A percentile compares a stretch with the other conserved stretches of the same genome.
These are phyloP conservation scores for Ogataea henricii DNA, from an alignment of 805 yeast species.

Conservation along the genomic window DNA sequence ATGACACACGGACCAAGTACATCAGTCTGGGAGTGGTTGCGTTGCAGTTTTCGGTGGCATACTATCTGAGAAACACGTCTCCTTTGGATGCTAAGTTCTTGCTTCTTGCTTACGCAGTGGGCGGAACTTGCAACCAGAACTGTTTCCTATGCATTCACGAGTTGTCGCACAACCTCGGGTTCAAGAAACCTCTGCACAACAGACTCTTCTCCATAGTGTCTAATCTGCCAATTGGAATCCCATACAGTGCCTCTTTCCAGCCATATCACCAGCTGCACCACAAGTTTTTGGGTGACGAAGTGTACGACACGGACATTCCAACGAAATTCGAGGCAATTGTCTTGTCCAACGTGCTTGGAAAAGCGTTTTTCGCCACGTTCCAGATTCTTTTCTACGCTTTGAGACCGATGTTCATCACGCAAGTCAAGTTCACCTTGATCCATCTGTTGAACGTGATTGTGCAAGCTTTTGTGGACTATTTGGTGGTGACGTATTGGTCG, in stretches of 20 bases:
- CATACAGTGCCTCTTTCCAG: constrained; percentile 84
- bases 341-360: constrained; percentile 77
- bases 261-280: constrained; percentile 93
- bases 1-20: constrained; percentile 84
- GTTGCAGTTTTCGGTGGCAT: constrained; percentile 69
- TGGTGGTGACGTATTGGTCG: constrained; percentile 65
- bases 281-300: constrained; percentile 83
- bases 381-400: constrained; percentile 88
- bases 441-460: constrained; percentile 68
- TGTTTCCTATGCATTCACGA: constrained; percentile 88
- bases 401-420: constrained; percentile 85
- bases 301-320: constrained; percentile 85
- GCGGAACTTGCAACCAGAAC: constrained; percentile 86
- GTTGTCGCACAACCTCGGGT: constrained; percentile 79
- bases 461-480: constrained; percentile 60
- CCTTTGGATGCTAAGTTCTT: constrained; percentile 57
- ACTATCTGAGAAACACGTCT: constrained; percentile 54
- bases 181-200: constrained; percentile 76
- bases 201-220: constrained; percentile 74
- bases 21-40: constrained; percentile 64
- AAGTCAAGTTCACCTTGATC: constrained; percentile 69
- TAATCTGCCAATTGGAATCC: constrained; percentile 86
- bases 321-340: constrained; percentile 74
- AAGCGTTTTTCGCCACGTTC: constrained; percentile 86
- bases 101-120: constrained; percentile 69